Conservation (phyloP, 2,329 filamentous ascomycete species). For the Shiraia bambusicola region DNA sequence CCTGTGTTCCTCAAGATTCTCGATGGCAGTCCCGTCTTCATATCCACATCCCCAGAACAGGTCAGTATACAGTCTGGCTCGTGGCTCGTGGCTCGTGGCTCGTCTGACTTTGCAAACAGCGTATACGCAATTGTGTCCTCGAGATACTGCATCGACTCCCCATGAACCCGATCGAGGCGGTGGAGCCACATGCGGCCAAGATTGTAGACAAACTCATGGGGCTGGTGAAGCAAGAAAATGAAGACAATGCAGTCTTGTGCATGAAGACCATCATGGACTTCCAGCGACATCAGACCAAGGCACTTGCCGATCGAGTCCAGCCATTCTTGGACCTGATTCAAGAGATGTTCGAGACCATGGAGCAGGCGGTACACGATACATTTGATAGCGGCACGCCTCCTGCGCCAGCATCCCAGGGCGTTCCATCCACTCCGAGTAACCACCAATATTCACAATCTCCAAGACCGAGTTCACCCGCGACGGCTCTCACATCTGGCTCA, state of each 20-base stretch:
- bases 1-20: conserved; percentile 86
- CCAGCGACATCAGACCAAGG: conserved; percentile 87
- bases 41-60: conserved; percentile 87
- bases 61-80: conserved; percentile 50
- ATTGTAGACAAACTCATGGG: conserved; percentile 89
- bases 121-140: conserved; percentile 84
- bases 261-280: conserved; percentile 98
- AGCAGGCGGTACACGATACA: conserved; percentile 90
- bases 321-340: conserved; percentile 88
- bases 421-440: conserved; percentile 65
- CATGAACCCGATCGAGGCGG: conserved; percentile 71
- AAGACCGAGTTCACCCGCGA: conserved; percentile 84
- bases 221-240: conserved; percentile 87
- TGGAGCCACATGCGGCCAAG: conserved; percentile 86
- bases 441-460: conserved; percentile 79
- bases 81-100: conserved; percentile 4
- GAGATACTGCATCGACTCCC: conserved; percentile 91
- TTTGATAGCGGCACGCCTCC: conserved; percentile 74
- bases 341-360: conserved; percentile 94
- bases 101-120: conserved; percentile 60
- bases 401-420: conserved; percentile 51
- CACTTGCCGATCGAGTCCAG: conserved; percentile 79
- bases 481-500: conserved; percentile 74
- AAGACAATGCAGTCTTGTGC: conserved; percentile 97
- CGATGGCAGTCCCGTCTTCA: conserved; percentile 83